Base-by-base conservation (phyloP, 164 flowering plant species). In the Vitis riparia region DNA sequence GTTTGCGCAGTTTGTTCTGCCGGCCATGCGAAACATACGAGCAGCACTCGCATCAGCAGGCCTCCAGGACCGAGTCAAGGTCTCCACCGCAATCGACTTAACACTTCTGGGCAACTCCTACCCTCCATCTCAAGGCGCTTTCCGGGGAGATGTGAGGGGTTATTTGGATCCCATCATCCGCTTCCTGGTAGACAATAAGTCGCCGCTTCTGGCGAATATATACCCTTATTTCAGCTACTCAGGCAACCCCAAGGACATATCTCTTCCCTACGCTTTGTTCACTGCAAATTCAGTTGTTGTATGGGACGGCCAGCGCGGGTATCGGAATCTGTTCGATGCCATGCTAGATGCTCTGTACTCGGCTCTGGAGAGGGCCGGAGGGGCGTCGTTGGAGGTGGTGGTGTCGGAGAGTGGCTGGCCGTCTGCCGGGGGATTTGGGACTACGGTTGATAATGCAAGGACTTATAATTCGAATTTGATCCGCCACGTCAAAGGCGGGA, bases 321-420 rank as follows among this genome's bases (percentile, higher is more conserved):
- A 82, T 65, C 64, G 55, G 30, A 79, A 79, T 63, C 79, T 82
- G 5, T 79, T 82, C 47, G 85, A 82, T 56, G 85, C 85, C 2
- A 70, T 82, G 73, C n/a, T 82, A 51, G 85, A 82, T n/a, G 51
- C 80, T 0, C 11, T 79, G 10, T 75, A 75, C 69, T 62, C 78
- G 2, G 85, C 85, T 6, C 56, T 82, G 9, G 85, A 81, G 65
- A 66, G 66, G 17, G 70, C 70, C 1, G 80, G 80, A 1, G 76
- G 65, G 2, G 70, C 47, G 1, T 50, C 73, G 2, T 11, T 79
- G 66, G 57, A 59, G 23, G 77, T 81, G 16, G 84, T 81, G 47
- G 77, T 82, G n/a, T 82, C 85, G 9, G 85, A 82, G 71, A 82
- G 77, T 15, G 85, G 85, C 6, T 82, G 85, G 85, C 85, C 85